A percentile compares a stretch with the other conserved stretches of the same genome.
Conservation (phyloP, 2,329 filamentous ascomycete genomes). For the Claviceps maximensis region DNA sequence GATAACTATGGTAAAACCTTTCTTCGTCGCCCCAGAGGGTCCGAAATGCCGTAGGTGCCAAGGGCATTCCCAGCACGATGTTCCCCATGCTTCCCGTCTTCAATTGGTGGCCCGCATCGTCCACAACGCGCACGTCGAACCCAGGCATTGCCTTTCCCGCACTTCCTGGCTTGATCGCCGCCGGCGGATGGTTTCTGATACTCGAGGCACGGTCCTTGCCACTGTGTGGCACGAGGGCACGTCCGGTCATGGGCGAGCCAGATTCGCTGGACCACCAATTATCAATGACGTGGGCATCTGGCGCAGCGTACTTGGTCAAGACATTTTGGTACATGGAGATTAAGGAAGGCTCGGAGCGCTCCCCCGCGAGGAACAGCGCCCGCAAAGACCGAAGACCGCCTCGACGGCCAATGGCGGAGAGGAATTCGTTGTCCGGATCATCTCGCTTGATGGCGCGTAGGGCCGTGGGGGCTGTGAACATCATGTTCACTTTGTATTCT, state of each 20-base stretch:
- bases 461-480: constrained; percentile 81
- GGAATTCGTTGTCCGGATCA: constrained; percentile 58
- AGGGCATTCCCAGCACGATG: constrained; percentile 69
- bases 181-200: constrained; percentile 25
- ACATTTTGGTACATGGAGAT: constrained; percentile 69
- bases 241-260: constrained; percentile 44
- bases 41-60: constrained; percentile 76
- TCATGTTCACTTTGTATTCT: constrained; percentile 69
- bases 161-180: constrained; percentile 64
- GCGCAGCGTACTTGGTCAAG: constrained; percentile 50
- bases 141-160: constrained; percentile 87
- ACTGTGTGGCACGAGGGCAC: constrained; percentile 42
- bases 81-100: constrained; percentile 72
- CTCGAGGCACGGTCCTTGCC: constrained; percentile 38
- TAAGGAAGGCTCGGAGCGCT: constrained; percentile 79
- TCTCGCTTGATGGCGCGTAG: constrained; percentile 78
- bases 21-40: constrained; percentile 78
- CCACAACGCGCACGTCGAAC: constrained; percentile 74
- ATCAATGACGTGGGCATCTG: constrained; percentile 42
- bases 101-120: constrained; percentile 65
- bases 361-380: constrained; percentile 75
- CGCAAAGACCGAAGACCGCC: constrained; percentile 60
- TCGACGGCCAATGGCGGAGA: constrained; percentile 49
- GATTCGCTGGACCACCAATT: constrained; percentile 51
- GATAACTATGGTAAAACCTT: constrained; percentile 72